Evolutionary conservation across 2,329 filamentous ascomycete species (phyloP).

Genomic region (Daldinia eschscholtzii): DNA sequence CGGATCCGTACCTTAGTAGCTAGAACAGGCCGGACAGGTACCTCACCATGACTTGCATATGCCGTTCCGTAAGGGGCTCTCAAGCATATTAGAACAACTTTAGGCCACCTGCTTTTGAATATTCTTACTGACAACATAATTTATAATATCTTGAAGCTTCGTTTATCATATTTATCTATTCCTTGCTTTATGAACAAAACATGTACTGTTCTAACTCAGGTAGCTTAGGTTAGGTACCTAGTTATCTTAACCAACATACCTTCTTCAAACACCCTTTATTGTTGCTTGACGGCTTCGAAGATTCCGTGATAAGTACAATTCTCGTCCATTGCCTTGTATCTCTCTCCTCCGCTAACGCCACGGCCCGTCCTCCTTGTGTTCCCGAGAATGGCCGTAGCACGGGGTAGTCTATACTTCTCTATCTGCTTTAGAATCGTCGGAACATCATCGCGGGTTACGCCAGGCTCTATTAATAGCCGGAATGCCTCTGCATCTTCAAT

Average conservation of each 20-base stretch:
- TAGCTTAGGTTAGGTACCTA: not conserved
- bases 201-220: no score
- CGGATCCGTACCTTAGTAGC: no score
- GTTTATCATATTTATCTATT: no score
- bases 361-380: conserved; percentile 40
- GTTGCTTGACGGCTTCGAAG: conserved; percentile 27
- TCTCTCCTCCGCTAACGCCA: conserved; percentile 35
- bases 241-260: not conserved
- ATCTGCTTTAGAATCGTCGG: conserved; percentile 40
- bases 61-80: no score
- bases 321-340: conserved; percentile 32
- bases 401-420: conserved; percentile 38
- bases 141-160: no score
- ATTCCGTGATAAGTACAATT: conserved; percentile 46
- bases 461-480: conserved; percentile 41
- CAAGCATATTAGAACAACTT: no score
- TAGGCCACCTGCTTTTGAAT: no score
- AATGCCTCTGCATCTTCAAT: conserved; percentile 47
- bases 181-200: no score
- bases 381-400: conserved; percentile 35
- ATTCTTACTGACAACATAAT: no score
- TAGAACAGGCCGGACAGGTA: no score
- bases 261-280: not conserved
- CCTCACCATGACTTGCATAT: no score
- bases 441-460: conserved; percentile 39